These are phyloP conservation scores for Mortierella alpina DNA, from an alignment of 192 early-diverging fungal species.

Conservation along the genomic window DNA sequence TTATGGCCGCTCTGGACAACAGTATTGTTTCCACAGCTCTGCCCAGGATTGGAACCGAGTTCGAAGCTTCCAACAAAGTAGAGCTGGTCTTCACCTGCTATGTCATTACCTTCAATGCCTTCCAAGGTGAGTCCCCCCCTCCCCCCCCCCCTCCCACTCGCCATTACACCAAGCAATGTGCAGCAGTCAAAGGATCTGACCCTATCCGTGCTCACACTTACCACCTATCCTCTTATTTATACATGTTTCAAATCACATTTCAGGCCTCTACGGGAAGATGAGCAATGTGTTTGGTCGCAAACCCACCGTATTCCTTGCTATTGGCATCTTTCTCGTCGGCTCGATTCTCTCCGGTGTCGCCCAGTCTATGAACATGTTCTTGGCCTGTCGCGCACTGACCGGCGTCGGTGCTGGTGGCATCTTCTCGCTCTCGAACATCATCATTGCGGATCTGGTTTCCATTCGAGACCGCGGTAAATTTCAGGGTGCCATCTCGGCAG, in stretches of 20 bases:
- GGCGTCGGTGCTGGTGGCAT: conserved; percentile 71
- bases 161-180: too few relatives aligned
- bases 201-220: too few relatives aligned
- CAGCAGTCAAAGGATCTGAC: too few relatives aligned
- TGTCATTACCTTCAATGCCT: conserved; percentile 48
- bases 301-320: conserved; percentile 32
- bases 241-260: too few relatives aligned
- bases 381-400: conserved; percentile 43
- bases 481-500: conserved; percentile 78
- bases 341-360: conserved; percentile 50
- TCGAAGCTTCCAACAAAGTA: conserved; percentile 42
- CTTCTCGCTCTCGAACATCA: conserved; percentile 78
- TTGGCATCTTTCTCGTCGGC: conserved; percentile 33
- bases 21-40: conserved; percentile 73
- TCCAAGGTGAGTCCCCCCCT: conserved; percentile 36
- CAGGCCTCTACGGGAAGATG: conserved; percentile 57
- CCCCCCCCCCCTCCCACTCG: too few relatives aligned
- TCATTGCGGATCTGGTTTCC: conserved; percentile 86
- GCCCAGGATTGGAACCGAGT: conserved; percentile 64
- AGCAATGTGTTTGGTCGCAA: conserved; percentile 57
- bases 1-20: conserved; percentile 69
- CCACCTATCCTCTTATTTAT: neutral
- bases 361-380: conserved; percentile 49
- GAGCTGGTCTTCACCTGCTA: conserved; percentile 53
- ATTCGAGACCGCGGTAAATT: conserved; percentile 85